These are phyloP conservation scores for Arabidopsis hybrid DNA, from an alignment of 441 rosid genomes.

Conservation along the genomic window DNA sequence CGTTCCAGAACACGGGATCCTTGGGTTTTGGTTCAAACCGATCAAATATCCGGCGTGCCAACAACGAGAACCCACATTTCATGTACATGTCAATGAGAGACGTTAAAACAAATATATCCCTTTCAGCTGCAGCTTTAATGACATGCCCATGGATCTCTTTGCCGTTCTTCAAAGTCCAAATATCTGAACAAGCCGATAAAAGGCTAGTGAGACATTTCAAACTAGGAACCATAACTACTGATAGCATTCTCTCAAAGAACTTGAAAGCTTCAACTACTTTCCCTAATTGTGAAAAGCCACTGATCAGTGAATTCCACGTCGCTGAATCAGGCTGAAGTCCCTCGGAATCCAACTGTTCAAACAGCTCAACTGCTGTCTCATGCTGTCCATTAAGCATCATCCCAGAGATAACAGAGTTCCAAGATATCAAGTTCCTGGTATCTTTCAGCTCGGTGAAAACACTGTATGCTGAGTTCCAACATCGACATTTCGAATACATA, in stretches of 20 bases:
- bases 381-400: slow-evolving; percentile 63
- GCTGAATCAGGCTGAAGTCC: slow-evolving; percentile 68
- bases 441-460: slow-evolving; percentile 57
- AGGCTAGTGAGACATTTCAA: slow-evolving; percentile 72
- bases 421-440: slow-evolving; percentile 60
- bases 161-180: slow-evolving; percentile 56
- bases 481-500: slow-evolving; percentile 59
- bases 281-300: slow-evolving; percentile 65
- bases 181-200: slow-evolving; percentile 68
- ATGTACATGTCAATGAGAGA: slow-evolving; percentile 68
- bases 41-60: slow-evolving; percentile 57
- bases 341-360: slow-evolving; percentile 55
- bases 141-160: slow-evolving; percentile 68
- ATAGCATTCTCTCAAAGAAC: slow-evolving; percentile 64
- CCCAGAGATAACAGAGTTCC: slow-evolving; percentile 68
- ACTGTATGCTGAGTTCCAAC: slow-evolving; percentile 53
- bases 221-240: slow-evolving; percentile 50
- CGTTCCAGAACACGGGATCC: slow-evolving; percentile 81
- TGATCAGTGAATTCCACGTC: slow-evolving; percentile 74
- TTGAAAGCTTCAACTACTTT: slow-evolving; percentile 59
- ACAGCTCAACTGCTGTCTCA: slow-evolving; percentile 57
- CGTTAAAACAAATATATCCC: slow-evolving; percentile 60
- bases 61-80: slow-evolving; percentile 63
- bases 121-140: slow-evolving; percentile 48
- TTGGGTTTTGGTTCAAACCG: slow-evolving; percentile 56